Evolutionary conservation across 805 yeast species (phyloP).

Genomic region (Metschnikowia drakensbergensis): DNA sequence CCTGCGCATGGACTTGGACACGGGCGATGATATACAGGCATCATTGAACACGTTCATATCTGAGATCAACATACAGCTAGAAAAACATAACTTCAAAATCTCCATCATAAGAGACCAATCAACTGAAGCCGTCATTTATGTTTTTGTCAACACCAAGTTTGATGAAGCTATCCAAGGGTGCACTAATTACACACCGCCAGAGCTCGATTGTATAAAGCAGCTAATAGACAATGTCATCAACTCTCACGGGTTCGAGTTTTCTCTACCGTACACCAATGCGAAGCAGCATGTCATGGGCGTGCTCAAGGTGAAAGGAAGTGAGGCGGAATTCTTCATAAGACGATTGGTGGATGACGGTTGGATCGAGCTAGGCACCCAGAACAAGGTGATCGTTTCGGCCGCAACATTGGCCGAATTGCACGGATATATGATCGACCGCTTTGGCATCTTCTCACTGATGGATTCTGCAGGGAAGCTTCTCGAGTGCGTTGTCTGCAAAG

Average conservation of each 20-base stretch:
- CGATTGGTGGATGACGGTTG: constrained; percentile 50
- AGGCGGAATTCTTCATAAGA: constrained; percentile 38
- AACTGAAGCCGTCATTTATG: constrained; percentile 29
- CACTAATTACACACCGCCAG: constrained; percentile 34
- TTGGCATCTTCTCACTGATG: constrained; percentile 25
- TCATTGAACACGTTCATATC: constrained; percentile 20
- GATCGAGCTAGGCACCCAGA: constrained; percentile 35
- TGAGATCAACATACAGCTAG: constrained; percentile 30
- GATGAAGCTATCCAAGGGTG: constrained; percentile 41
- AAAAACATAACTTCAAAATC: constrained; percentile 40
- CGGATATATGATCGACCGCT: constrained; percentile 40
- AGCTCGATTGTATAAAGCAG: constrained; percentile 41
- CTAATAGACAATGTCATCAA: constrained; percentile 46
- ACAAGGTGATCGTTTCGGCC: constrained; percentile 37
- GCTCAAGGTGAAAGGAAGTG: constrained; percentile 28
- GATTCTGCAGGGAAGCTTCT: constrained; percentile 35
- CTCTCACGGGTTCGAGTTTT: constrained; percentile 31
- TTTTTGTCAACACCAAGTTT: constrained; percentile 38
- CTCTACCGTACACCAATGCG: constrained; percentile 34
- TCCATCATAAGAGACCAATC: constrained; percentile 37
- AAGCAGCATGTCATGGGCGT: constrained; percentile 26
- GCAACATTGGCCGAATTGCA: constrained; percentile 47
- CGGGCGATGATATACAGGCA: constrained; percentile 3
- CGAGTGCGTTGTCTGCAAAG: constrained; percentile 49
- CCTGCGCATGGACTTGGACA: constrained; percentile 10